phyloP scores from a whole-genome alignment of 2,329 filamentous ascomycete genomes.

The Sarocladium brachiariae region DNA sequence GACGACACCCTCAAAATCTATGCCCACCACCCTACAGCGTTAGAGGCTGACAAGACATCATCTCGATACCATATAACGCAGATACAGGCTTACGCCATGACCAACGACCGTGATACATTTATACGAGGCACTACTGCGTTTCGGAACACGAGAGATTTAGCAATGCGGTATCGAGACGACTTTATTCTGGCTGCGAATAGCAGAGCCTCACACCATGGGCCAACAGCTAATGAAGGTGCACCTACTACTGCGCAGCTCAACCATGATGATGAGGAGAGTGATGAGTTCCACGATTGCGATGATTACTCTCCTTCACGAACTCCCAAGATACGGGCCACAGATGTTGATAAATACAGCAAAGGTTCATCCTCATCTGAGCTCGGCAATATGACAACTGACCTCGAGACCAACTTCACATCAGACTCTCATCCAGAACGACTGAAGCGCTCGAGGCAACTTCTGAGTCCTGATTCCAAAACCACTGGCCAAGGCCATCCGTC shows the following conservation, averaged over 20 bases:
- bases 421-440: not conserved
- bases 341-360: not conserved
- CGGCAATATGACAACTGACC: not conserved
- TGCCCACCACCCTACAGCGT: conserved; percentile 27
- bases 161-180: conserved; percentile 6
- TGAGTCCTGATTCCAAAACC: not conserved
- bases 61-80: conserved; percentile 34
- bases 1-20: conserved; percentile 21
- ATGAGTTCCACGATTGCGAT: not conserved
- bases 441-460: not conserved
- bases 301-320: not conserved
- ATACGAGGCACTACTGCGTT: conserved; percentile 7
- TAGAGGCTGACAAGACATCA: conserved; percentile 19
- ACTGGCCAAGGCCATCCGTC: not conserved
- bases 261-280: not conserved
- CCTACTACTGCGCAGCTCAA: not conserved
- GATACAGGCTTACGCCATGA: not conserved
- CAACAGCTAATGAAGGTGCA: not conserved
- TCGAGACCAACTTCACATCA: not conserved
- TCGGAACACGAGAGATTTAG: conserved; percentile 9
- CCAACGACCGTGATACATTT: not conserved
- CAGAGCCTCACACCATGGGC: not conserved
- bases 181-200: conserved; percentile 9
- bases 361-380: not conserved
- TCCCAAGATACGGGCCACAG: not conserved